Evolutionary conservation across 2,329 filamentous ascomycete species (phyloP).

Genomic region (Mariannaea sp.): DNA sequence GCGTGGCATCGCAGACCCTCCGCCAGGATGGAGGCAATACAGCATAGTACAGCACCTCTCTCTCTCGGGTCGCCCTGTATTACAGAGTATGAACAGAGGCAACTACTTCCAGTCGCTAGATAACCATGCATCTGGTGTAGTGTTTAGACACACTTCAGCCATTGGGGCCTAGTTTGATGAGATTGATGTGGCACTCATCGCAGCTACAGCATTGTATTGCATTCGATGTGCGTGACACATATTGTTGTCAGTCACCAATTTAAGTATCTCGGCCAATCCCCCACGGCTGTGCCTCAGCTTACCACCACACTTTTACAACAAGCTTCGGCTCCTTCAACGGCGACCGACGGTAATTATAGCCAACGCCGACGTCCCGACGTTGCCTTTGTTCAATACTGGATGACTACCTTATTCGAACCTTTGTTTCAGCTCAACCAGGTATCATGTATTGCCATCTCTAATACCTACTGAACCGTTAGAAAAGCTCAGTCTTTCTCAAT

Average conservation of each 20-base stretch:
- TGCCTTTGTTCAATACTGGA: background rate
- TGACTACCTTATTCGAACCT: background rate
- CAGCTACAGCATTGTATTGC: background rate
- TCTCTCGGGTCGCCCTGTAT: too few relatives aligned
- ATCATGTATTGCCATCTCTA: background rate
- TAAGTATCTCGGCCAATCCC: conserved; percentile 4
- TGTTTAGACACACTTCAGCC: too few relatives aligned
- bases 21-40: too few relatives aligned
- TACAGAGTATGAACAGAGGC: too few relatives aligned
- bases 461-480: background rate
- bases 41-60: too few relatives aligned
- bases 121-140: too few relatives aligned
- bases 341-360: conserved; percentile 15
- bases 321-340: conserved; percentile 6
- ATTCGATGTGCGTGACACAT: too few relatives aligned
- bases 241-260: too few relatives aligned
- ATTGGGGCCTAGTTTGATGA: too few relatives aligned
- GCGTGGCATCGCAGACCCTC: background rate
- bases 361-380: conserved; percentile 7
- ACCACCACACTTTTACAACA: conserved; percentile 6
- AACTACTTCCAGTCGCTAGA: too few relatives aligned
- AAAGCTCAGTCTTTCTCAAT: background rate
- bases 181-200: background rate
- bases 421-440: background rate
- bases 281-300: conserved; percentile 10